phyloP scores from a whole-genome alignment of 2,329 filamentous ascomycete species.

The Hawksworthiomyces lignivorus region DNA sequence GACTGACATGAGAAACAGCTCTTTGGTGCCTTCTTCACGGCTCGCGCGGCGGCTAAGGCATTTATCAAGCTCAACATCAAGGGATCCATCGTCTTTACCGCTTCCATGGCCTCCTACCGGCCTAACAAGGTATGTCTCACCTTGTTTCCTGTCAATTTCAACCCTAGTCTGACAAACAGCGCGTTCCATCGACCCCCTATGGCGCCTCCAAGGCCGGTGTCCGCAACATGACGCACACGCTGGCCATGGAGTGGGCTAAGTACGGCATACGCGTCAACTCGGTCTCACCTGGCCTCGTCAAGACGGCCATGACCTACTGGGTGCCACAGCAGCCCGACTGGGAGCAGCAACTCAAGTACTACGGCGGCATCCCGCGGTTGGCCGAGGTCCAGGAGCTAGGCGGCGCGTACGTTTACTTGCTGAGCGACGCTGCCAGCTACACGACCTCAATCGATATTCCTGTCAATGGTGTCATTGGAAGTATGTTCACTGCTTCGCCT shows the following conservation, averaged over 20 bases:
- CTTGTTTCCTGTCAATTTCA: no score
- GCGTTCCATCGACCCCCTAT: conserved; percentile 41
- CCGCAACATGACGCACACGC: conserved; percentile 47
- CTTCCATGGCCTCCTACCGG: conserved; percentile 39
- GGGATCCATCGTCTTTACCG: conserved; percentile 36
- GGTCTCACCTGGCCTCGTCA: conserved; percentile 36
- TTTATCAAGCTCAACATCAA: conserved; percentile 28
- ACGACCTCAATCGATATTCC: conserved; percentile 44
- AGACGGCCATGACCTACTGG: conserved; percentile 40
- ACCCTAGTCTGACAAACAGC: no score
- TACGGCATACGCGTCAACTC: conserved; percentile 39
- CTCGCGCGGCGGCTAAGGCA: conserved; percentile 34
- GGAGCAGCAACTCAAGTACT: conserved; percentile 50
- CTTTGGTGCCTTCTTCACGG: conserved; percentile 37
- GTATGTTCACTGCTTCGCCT: no score
- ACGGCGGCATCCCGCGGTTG: conserved; percentile 47
- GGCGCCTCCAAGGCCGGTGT: conserved; percentile 49
- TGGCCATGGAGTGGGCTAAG: conserved; percentile 31
- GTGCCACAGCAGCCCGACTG: conserved; percentile 46
- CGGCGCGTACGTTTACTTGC: conserved; percentile 48
- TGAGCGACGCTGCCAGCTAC: conserved; percentile 43
- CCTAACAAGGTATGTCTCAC: conserved; percentile 43
- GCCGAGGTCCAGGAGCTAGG: conserved; percentile 46
- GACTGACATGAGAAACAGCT: no score
- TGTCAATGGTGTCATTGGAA: conserved; percentile 29